A percentile compares a stretch with the other conserved stretches of the same genome.
These are phyloP conservation scores for Pisolithus sp. DNA, from an alignment of 768 basidiomycete species.

Conservation along the genomic window DNA sequence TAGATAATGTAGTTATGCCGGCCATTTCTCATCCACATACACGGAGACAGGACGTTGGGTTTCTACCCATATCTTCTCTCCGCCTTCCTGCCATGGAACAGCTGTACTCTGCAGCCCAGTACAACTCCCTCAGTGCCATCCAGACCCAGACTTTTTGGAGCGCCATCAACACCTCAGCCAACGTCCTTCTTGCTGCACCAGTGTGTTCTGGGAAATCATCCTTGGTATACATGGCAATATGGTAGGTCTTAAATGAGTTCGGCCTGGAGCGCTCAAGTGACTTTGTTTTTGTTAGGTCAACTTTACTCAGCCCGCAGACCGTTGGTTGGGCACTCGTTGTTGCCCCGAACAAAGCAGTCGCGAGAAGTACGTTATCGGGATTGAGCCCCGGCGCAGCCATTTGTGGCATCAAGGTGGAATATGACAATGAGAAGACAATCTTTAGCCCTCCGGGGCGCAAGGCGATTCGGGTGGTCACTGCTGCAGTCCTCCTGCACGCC, in stretches of 20 bases:
- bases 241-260: constrained; percentile 43
- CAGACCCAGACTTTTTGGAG: constrained; percentile 92
- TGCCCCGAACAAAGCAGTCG: constrained; percentile 51
- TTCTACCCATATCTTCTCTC: constrained; percentile 54
- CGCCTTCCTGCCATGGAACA: constrained; percentile 38
- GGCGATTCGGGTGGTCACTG: constrained; percentile 51
- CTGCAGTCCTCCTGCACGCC: constrained; percentile 42
- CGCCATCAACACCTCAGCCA: constrained; percentile 55
- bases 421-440: constrained; percentile 20
- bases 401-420: constrained; percentile 35
- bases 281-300: constrained; percentile 41
- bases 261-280: background rate
- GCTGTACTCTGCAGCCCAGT: constrained; percentile 34
- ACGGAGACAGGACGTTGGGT: constrained; percentile 65
- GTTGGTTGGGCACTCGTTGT: constrained; percentile 60
- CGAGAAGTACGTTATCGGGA: constrained; percentile 49
- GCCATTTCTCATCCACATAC: constrained; percentile 47
- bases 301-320: constrained; percentile 34
- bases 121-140: constrained; percentile 69
- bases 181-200: constrained; percentile 73
- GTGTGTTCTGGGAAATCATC: constrained; percentile 76
- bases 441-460: constrained; percentile 36
- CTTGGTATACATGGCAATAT: constrained; percentile 61
- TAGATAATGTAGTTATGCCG: constrained; percentile 78
- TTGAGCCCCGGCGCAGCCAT: constrained; percentile 36